Base-by-base conservation (phyloP, 495 filamentous ascomycete species). In the Pseudotulostoma volvatum region DNA sequence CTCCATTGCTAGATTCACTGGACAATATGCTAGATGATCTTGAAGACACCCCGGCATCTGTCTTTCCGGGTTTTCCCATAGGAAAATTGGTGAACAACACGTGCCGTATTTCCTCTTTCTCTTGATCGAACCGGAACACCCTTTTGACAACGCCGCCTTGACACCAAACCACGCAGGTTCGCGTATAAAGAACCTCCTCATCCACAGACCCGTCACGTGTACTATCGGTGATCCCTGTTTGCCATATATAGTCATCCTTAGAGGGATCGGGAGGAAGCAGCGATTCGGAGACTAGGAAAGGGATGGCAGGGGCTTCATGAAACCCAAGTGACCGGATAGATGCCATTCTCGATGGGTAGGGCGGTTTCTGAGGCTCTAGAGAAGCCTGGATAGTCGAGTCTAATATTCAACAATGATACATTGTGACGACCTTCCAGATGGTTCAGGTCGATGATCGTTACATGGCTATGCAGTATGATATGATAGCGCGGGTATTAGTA, bases 101-200 rank as follows among this genome's bases (percentile, higher is more conserved):
- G 54, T 94, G 81, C 28, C 68, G 70, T 38, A 96, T 76, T 23
- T 76, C 63, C 51, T 95, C 84, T 41, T 84, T 77, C 51, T 96
- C 90, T 7, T 82, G 60, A 39, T 88, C 80, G 52, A 95, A 83
- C 36, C 72, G 76, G 61, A 86, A 99, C 43, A 83, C 73, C 50
- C 85, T 83, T 40, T 83, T 82, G 49, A 94, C 77, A 28, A 92
- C 63, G 34, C 80, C 80, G 32, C 83, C 85, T 37, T 82, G 73
- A 21, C 84, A 93, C 87, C 87, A 99, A 42, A 94, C 74, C 23
- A 93, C 90, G 47, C 81, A 81, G 43, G 68, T 68, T 21, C 79
- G 70, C 3, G 87, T 94, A 40, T 78, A 76, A 17, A 94, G 60
- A n/a, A 96, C 57, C 55, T 96, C 90, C 39, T 99, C 90, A 43